phyloP scores from a whole-genome alignment of 306 rosid species.

The Prosopis cineraria region DNA sequence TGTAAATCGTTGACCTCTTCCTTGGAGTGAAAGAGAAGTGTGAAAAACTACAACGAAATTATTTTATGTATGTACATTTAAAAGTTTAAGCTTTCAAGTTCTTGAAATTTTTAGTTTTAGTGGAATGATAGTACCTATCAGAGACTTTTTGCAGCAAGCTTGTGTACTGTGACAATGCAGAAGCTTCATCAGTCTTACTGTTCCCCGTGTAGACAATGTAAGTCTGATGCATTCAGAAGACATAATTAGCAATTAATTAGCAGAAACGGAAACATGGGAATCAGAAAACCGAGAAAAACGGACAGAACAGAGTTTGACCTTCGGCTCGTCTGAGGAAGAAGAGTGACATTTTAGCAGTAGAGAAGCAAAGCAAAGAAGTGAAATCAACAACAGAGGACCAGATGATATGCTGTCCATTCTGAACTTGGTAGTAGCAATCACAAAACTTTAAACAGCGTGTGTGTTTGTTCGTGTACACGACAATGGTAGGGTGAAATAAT shows the following conservation, averaged over 20 bases:
- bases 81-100: too few relatives aligned
- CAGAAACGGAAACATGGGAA: conserved; percentile 2
- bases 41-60: too few relatives aligned
- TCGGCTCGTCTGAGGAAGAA: conserved; percentile 22
- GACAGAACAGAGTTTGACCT: conserved; percentile 13
- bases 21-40: too few relatives aligned
- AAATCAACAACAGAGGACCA: conserved; percentile 1
- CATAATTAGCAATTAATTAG: neutral
- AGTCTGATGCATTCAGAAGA: conserved; percentile 38
- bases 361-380: conserved; percentile 24
- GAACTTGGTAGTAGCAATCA: too few relatives aligned
- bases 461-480: neutral
- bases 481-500: neutral
- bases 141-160: conserved; percentile 39
- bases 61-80: too few relatives aligned
- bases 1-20: too few relatives aligned
- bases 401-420: conserved; percentile 23
- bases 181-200: conserved; percentile 18
- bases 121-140: conserved; percentile 35
- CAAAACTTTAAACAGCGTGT: too few relatives aligned
- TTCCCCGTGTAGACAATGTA: conserved; percentile 54
- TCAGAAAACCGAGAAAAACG: neutral
- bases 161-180: conserved; percentile 27
- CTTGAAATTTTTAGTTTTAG: neutral
- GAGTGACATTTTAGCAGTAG: conserved; percentile 22